Evolutionary conservation across 129 eudicot genomes (phyloP).

Genomic region (Kitagawia praeruptora): DNA sequence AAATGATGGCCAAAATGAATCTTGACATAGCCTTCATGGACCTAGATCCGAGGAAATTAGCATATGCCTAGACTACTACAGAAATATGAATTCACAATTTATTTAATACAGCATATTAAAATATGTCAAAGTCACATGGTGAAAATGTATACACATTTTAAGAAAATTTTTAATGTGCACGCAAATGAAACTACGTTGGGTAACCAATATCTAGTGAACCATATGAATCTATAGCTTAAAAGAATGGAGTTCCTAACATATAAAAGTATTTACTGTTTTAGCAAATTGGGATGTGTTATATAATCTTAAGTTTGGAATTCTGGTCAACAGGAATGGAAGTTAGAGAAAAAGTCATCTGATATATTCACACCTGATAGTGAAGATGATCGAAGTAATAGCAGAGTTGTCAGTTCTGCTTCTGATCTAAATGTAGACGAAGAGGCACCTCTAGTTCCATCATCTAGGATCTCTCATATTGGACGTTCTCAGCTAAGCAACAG

Average conservation of each 20-base stretch:
- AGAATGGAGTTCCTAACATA: background rate
- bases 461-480: conserved; percentile 59
- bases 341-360: conserved; percentile 71
- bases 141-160: background rate
- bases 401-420: conserved; percentile 29
- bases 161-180: background rate
- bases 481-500: conserved; percentile 44
- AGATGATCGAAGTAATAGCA: conserved; percentile 29
- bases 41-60: background rate
- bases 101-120: background rate
- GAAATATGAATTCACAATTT: background rate
- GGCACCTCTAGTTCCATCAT: conserved; percentile 45
- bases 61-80: background rate
- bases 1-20: background rate
- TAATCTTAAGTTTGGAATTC: background rate
- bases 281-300: background rate
- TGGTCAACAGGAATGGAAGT: conserved; percentile 59
- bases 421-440: conserved; percentile 48
- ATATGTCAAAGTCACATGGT: background rate
- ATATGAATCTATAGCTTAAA: background rate
- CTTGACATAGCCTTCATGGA: background rate
- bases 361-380: conserved; percentile 6
- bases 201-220: background rate
- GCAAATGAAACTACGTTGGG: background rate
- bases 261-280: background rate